Evolutionary conservation across 768 basidiomycete species (phyloP).

Genomic region (Serpula lacrymans): DNA sequence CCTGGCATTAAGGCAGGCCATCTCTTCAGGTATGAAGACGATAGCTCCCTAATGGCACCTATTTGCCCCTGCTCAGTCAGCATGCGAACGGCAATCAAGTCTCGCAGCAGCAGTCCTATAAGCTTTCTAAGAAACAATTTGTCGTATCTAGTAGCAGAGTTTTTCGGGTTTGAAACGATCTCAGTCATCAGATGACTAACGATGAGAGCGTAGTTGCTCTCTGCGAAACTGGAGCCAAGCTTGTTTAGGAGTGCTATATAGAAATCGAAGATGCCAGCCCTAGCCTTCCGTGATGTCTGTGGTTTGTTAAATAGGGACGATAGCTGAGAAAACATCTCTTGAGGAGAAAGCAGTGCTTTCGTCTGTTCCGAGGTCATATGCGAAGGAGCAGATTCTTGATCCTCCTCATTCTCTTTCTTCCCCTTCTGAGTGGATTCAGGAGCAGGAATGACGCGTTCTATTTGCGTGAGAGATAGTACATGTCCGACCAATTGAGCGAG

Average conservation of each 20-base stretch:
- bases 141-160: slow-evolving; percentile 64
- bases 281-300: slow-evolving; percentile 60
- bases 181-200: slow-evolving; percentile 77
- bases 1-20: slow-evolving; percentile 95
- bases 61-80: slow-evolving; percentile 95
- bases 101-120: slow-evolving; percentile 74
- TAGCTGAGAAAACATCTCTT: slow-evolving; percentile 81
- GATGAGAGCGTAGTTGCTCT: slow-evolving; percentile 78
- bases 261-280: slow-evolving; percentile 86
- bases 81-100: slow-evolving; percentile 85
- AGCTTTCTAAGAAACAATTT: slow-evolving; percentile 65
- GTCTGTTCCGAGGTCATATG: slow-evolving; percentile 48
- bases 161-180: slow-evolving; percentile 61
- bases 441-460: slow-evolving; percentile 47
- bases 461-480: slow-evolving; percentile 80
- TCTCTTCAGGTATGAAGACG: slow-evolving; percentile 76
- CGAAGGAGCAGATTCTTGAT: slow-evolving; percentile 48
- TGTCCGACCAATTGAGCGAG: slow-evolving; percentile 81
- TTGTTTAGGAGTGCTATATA: slow-evolving; percentile 74
- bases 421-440: slow-evolving; percentile 52
- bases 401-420: slow-evolving; percentile 61
- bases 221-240: slow-evolving; percentile 76
- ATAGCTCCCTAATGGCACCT: slow-evolving; percentile 81
- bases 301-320: slow-evolving; percentile 80
- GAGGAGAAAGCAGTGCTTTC: slow-evolving; percentile 66